Base-by-base conservation (phyloP, 108 stramenopile species). In the Nannochloropsis salina region DNA sequence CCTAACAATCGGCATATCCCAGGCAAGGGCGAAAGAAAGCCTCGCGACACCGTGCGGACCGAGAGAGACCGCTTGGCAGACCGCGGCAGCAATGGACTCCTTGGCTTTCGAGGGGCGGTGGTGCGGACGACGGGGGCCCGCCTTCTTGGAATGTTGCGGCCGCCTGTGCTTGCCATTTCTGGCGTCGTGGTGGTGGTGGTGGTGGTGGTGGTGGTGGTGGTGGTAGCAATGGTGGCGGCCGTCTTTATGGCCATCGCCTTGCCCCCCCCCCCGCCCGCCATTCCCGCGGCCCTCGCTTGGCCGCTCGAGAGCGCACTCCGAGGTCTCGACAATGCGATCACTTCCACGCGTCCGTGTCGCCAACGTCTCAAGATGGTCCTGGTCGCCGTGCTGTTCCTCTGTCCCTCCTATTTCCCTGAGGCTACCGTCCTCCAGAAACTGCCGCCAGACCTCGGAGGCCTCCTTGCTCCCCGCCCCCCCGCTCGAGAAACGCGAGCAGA, bases 1-100 rank as follows among this genome's bases (percentile, higher is more conserved):
- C 20, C 84, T n/a, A 41, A 80, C 90, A n/a, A 88, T 6, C 12
- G 90, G 90, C 51, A 44, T 41, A 42, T 90, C 90, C 90, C 90
- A 90, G 18, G 90, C 84, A 2, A 89, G 83, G 31, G 89, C 44
- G 21, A 89, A 89, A 20, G 18, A 22, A 18, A 89, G 11, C 51
- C 83, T 44, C 9, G 81, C 42, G 40, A 80, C 44, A 4, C 43
- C 22, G 11, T 43, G n/a, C 18, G 82, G 82, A 81, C 22, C 40
- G 44, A 86, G 82, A 31, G 44, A 45, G 21, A 82, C 42, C 42
- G 83, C 41, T 45, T 83, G 82, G 83, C 86, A 86, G 20, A 86
- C 12, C 41, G 86, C 86, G 9, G 82, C 80, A 18, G 81, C 86
- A n/a, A 83, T 44, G 41, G 40, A 9, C 2, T 44, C 41, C 22